Base-by-base conservation (phyloP, 176 grass and related monocot genomes). In the Oryza australiensis region DNA sequence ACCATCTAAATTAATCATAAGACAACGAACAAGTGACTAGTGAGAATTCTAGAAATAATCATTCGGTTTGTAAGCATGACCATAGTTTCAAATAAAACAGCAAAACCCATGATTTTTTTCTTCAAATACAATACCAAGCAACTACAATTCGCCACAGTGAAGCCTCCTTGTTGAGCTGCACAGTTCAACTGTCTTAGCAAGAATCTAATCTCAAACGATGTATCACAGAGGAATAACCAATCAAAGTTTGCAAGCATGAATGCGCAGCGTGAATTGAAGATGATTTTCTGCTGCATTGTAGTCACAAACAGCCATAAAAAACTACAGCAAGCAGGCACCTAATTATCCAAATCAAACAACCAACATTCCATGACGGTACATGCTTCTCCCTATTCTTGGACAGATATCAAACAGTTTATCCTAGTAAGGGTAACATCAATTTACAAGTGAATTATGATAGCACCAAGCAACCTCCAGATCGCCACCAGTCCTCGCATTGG, bases 381-480 rank as follows among this genome's bases (percentile, higher is more conserved):
- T 22, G 53, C 30, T 32, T 60, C 45, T 29, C 16, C 60, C 42
- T 81, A 42, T 80, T 53, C 7, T 26, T 18, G 46, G 70, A 65
- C 45, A 66, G 34, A 53, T 12, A 62, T 48, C 49, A 46, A 53
- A 53, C 9, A 37, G 22, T 60, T 89, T 12, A 62, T 67, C 74
- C 45, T 22, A 79, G 7, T 7, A 35, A 46, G 35, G 35, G 49
- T 64, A 29, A 38, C 72, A 60, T 46, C 64, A 72, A 46, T 28
- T 64, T 53, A 72, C 46, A 43, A 82, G 72, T 30, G 14, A 89
- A 67, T 67, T 81, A 9, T 16, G 73, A 73, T 18, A 74, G 9
- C 18, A 66, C 32, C 11, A 24, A 77, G 67, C 66, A 20, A 46
- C 49, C 24, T 53, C 74, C 69, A 86, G 84, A 90, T 90, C 80